Evolutionary conservation across 345 rosid genomes (phyloP), one percentile per base, ranked within the genome.

Genomic region (Populus davidiana): DNA sequence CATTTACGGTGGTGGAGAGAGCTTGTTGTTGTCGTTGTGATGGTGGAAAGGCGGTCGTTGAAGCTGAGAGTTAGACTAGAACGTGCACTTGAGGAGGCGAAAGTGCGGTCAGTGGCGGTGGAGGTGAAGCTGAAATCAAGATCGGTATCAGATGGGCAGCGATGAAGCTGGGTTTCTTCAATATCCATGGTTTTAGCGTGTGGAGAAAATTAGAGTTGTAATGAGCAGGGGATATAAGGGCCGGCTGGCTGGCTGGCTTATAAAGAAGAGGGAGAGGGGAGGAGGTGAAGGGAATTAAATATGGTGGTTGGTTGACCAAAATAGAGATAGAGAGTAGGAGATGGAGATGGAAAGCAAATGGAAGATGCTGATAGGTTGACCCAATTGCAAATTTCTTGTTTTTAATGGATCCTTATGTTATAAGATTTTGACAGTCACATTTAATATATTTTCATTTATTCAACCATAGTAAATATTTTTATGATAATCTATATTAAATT

Each of bases 51-150:
- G 64, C 64, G 14, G 64, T 59, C 64, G 64, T 59, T 59, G 13
- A 59, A 59, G 64, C 64, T 59, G 64, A 59, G 64, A 23, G 64
- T 59, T 23, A 59, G 64, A 23, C 64, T 59, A 59, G 64, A 59
- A 23, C 64, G 64, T 1, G 64, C 64, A 59, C 64, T 59, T 0
- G 64, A 59, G 64, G 64, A 59, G 64, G 64, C 29, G 5, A 23
- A 9, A 59, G 64, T 59, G 14, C 64, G 64, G 29, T 59, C 64
- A 59, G 64, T 59, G 64, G 64, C 64, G 29, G 64, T 59, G 14
- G 64, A 59, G 27, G 25, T 59, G 64, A 59, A 59, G 64, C 64
- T 59, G 64, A 59, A 59, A 59, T 59, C 64, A n/a, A 59, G 64
- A 59, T 59, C 64, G 64, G 64, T 10, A 23, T 59, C 64, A 23